A percentile compares a stretch with the other conserved stretches of the same genome.
Evolutionary conservation across 164 flowering plant genomes (phyloP).

Genomic region (Cinnamomum chago): DNA sequence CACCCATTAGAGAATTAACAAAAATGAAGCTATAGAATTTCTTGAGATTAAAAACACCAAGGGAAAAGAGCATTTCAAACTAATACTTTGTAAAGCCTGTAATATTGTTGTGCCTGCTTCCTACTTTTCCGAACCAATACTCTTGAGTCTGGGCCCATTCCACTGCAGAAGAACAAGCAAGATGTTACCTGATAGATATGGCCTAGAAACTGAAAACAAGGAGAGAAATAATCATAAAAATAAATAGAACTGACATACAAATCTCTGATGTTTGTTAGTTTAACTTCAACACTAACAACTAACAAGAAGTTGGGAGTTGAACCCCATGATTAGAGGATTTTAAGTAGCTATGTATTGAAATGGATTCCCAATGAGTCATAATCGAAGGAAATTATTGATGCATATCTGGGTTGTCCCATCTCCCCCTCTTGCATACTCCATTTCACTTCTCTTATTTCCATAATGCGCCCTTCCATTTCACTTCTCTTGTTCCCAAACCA

Average conservation of each 20-base stretch:
- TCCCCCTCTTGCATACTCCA: no score
- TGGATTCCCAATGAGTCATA: no score
- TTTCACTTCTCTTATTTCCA: no score
- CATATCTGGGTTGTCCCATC: no score
- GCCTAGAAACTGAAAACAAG: neutral
- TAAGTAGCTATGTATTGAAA: no score
- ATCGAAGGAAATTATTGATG: no score
- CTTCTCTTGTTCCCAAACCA: no score
- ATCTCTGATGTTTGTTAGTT: neutral
- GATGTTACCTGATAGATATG: neutral
- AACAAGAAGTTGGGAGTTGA: neutral
- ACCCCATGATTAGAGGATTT: no score
- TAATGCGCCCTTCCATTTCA: no score
- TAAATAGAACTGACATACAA: neutral
- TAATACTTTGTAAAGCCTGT: slow-evolving; percentile 68
- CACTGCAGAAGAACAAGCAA: slow-evolving; percentile 44
- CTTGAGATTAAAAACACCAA: neutral
- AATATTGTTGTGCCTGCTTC: slow-evolving; percentile 93
- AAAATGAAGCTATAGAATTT: neutral
- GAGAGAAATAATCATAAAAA: neutral
- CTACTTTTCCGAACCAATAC: slow-evolving; percentile 94
- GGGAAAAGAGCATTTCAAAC: neutral
- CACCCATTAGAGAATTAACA: neutral
- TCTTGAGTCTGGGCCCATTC: slow-evolving; percentile 97
- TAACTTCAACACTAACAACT: neutral